Base-by-base conservation (phyloP, 371 early-diverging fungal species). In the Rhizopus stolonifer region DNA sequence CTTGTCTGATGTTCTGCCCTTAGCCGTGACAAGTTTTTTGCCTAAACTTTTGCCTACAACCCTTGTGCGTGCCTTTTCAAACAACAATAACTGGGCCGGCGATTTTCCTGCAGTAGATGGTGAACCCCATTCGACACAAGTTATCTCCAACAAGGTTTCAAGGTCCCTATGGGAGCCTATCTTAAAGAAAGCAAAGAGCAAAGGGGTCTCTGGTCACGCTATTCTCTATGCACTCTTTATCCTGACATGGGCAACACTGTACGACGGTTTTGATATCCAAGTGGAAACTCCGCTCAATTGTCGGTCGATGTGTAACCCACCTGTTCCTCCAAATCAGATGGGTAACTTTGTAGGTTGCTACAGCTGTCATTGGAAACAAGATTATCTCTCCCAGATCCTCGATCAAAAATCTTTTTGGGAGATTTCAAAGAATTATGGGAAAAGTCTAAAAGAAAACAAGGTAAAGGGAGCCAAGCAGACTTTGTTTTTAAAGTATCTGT, bases 341-440 rank as follows among this genome's bases (percentile, higher is more conserved):
- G 77, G 77, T 14, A 77, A 77, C 43, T 73, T 55, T 61, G 64
- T 71, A 7, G 74, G 77, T 17, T 29, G 46, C 4, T 65, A 64
- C 36, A 51, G 22, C 2, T 49, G 49, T 26, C 14, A 56, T 6
- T 70, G 69, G 64, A 50, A 51, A 34, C 33, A 19, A 26, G 13
- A 50, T 21, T 19, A 54, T 42, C 25, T 53, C 15, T 4, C 9
- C 5, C n/a, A n/a, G n/a, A n/a, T 25, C 17, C 23, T 45, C n/a
- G 24, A 45, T 4, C 43, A 54, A 19, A 61, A 19, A 21, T 8
- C 8, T 2, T 4, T 65, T 26, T 77, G 77, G 77, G 17, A 17
- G 0, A n/a, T 61, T 15, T 65, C 72, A 2, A 46, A 45, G 15
- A 14, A 22, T 1, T 77, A 77, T 32, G 40, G 62, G 7, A 17